Conservation (phyloP, 495 filamentous ascomycete genomes). For the Aspergillus carlsbadensis region DNA sequence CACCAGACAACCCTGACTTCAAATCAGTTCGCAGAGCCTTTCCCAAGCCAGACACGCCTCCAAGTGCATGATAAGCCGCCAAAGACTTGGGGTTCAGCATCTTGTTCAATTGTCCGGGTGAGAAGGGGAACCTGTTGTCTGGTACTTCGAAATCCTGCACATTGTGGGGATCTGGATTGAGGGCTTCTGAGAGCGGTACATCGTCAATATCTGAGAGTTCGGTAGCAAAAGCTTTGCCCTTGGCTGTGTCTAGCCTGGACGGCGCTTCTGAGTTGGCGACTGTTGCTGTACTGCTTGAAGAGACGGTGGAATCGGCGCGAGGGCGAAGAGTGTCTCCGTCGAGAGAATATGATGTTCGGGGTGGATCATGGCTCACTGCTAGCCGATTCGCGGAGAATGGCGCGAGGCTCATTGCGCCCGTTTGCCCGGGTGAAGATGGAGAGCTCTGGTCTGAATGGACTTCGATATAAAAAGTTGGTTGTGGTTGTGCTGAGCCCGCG, state of each 20-base stretch:
- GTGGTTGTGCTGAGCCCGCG: neutral
- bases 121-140: constrained; percentile 71
- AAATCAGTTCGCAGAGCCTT: constrained; percentile 66
- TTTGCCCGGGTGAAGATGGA: constrained; percentile 26
- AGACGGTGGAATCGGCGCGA: constrained; percentile 48
- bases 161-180: constrained; percentile 65
- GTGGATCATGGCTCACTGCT: constrained; percentile 30
- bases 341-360: constrained; percentile 40
- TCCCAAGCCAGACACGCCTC: constrained; percentile 66
- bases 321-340: constrained; percentile 52
- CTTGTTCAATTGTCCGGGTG: constrained; percentile 69
- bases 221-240: constrained; percentile 20
- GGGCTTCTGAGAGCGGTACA: constrained; percentile 49
- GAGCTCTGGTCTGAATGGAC: neutral
- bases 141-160: constrained; percentile 63
- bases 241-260: constrained; percentile 32
- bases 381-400: constrained; percentile 24
- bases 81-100: constrained; percentile 74
- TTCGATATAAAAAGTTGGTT: constrained; percentile 1
- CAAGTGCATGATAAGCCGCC: constrained; percentile 65
- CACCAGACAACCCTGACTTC: constrained; percentile 60
- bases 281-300: constrained; percentile 32
- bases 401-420: constrained; percentile 21
- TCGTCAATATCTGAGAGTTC: constrained; percentile 35
- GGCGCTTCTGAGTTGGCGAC: constrained; percentile 41